Evolutionary conservation across 2,329 filamentous ascomycete species (phyloP).

Genomic region (Pseudofabraea citricarpa): DNA sequence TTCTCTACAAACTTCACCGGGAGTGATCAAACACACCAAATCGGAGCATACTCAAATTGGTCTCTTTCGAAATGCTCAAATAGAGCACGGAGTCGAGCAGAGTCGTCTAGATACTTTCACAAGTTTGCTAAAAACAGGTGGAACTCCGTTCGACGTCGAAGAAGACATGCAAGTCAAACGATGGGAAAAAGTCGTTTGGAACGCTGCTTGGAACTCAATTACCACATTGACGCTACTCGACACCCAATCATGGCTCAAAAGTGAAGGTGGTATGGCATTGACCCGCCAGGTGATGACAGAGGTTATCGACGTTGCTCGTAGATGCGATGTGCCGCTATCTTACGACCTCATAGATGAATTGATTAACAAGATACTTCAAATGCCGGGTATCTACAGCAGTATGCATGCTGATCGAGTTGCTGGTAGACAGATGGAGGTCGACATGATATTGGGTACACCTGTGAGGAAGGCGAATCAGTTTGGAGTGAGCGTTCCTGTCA

Average conservation of each 20-base stretch:
- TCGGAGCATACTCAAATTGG: constrained; percentile 52
- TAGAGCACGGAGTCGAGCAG: constrained; percentile 28
- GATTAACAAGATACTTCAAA: constrained; percentile 39
- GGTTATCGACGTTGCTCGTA: constrained; percentile 50
- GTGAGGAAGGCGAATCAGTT: constrained; percentile 48
- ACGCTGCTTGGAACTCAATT: constrained; percentile 57
- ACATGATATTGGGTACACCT: constrained; percentile 58
- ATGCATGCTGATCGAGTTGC: constrained; percentile 56
- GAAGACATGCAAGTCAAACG: constrained; percentile 51
- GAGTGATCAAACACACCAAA: constrained; percentile 43
- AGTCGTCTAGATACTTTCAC: constrained; percentile 36
- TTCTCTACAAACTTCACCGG: constrained; percentile 43
- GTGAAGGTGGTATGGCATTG: constrained; percentile 38
- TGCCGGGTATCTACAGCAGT: constrained; percentile 40
- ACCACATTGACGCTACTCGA: constrained; percentile 50
- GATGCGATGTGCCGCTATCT: constrained; percentile 42
- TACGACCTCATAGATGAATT: constrained; percentile 42
- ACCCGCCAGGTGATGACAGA: constrained; percentile 48
- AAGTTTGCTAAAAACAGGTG: constrained; percentile 33
- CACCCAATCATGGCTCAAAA: constrained; percentile 46
- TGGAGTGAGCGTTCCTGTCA: constrained; percentile 47
- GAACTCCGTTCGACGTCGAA: constrained; percentile 41
- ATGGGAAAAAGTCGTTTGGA: constrained; percentile 58
- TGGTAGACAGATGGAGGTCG: constrained; percentile 55
- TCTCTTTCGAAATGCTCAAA: constrained; percentile 36